Conservation (phyloP, 352 stramenopile species). For the Globisporangium middletonii region DNA sequence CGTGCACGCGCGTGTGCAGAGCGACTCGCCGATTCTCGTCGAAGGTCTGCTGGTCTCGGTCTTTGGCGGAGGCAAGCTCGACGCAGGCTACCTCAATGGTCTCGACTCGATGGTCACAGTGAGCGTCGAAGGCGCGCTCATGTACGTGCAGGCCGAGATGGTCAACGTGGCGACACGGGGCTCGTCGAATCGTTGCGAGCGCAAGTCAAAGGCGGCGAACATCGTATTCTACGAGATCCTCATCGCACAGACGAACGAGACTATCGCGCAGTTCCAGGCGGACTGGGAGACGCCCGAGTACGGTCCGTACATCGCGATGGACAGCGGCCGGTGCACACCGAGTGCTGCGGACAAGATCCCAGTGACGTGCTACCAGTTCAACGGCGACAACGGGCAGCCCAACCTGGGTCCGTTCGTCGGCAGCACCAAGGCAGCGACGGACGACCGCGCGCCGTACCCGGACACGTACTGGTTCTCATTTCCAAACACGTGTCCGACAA, state of each 20-base stretch:
- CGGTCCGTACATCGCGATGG: constrained; percentile 59
- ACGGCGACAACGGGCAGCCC: constrained; percentile 51
- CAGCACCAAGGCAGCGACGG: constrained; percentile 33
- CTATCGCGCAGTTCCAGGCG: constrained; percentile 56
- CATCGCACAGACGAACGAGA: constrained; percentile 74
- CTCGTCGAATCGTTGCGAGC: constrained; percentile 18
- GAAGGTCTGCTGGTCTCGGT: constrained; percentile 55
- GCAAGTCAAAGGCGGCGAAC: constrained; percentile 80
- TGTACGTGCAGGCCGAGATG: constrained; percentile 45
- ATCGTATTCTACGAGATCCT: constrained; percentile 82
- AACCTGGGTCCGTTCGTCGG: constrained; percentile 69
- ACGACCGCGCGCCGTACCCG: constrained; percentile 57
- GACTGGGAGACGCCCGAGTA: constrained; percentile 31
- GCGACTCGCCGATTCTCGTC: constrained; percentile 51
- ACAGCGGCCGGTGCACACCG: constrained; percentile 49
- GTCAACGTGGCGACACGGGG: constrained; percentile 34
- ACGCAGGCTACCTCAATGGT: constrained; percentile 47
- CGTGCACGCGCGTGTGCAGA: constrained; percentile 68
- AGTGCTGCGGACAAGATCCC: constrained; percentile 1
- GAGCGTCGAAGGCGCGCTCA: constrained; percentile 37
- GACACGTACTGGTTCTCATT: constrained; percentile 79
- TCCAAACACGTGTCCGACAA: constrained; percentile 52
- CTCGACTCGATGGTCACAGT: constrained; percentile 49
- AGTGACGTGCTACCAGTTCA: constrained; percentile 65
- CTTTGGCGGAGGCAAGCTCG: constrained; percentile 45